Conservation (phyloP, 805 yeast species). For the Kluyveromyces dobzhanskii region DNA sequence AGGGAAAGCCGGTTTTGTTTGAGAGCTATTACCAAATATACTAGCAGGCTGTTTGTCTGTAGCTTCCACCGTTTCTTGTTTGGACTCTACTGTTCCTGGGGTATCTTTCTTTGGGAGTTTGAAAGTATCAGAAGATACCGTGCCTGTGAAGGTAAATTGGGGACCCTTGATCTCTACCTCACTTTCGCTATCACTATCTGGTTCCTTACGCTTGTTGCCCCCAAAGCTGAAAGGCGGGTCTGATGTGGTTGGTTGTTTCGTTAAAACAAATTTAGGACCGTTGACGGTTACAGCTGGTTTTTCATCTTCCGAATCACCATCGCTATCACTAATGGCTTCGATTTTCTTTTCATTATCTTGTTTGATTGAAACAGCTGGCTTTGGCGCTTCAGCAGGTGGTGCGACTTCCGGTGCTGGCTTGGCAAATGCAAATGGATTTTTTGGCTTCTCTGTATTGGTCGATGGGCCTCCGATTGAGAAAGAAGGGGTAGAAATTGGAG, state of each 20-base stretch:
- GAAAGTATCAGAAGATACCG: constrained; percentile 30
- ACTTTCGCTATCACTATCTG: constrained; percentile 24
- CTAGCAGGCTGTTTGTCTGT: neutral
- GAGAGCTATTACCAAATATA: neutral
- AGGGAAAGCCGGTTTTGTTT: neutral
- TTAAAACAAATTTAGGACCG: constrained; percentile 59
- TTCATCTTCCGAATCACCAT: constrained; percentile 29
- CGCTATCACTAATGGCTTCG: neutral
- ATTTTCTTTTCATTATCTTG: constrained; percentile 5
- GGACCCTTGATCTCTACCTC: constrained; percentile 33
- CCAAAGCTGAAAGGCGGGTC: constrained; percentile 44
- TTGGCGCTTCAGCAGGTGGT: neutral
- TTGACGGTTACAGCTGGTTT: constrained; percentile 60
- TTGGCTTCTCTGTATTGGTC: neutral
- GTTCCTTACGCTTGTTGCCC: constrained; percentile 13
- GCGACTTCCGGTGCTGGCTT: neutral
- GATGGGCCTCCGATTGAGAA: constrained; percentile 6
- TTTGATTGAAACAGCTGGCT: constrained; percentile 1
- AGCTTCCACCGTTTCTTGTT: constrained; percentile 1
- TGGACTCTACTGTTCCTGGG: neutral
- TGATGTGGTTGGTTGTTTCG: constrained; percentile 39
- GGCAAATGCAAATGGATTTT: neutral
- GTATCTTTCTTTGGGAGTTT: constrained; percentile 18
- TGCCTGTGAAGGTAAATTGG: constrained; percentile 30
- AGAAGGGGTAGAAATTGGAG: constrained; percentile 7